Evolutionary conservation across 2,329 filamentous ascomycete genomes (phyloP), one percentile per base, ranked within the genome.

Genomic region (Phialophora tarda): DNA sequence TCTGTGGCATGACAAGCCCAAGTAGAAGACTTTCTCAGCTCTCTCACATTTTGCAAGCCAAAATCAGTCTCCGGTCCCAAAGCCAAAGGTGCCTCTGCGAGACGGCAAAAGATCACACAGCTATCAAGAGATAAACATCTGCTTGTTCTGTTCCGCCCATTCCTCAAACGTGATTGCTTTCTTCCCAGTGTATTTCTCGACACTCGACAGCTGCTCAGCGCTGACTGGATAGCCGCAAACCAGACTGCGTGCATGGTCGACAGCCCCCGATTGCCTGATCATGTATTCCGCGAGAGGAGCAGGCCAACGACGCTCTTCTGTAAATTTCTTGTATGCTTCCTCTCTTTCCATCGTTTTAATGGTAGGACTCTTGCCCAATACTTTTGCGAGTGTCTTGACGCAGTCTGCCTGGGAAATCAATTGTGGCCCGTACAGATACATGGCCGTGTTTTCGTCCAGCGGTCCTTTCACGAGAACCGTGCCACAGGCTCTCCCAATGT

Each of bases 401-500:
- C 65, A 71, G 2, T 81, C 76, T 7, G 69, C 54, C 21, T 73
- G 68, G 0, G 77, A 73, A 23, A 79, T 41, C 11, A 77, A 44
- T 53, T 80, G 59, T 0, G 79, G 78, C 1, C 80, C 81, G 58
- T 74, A 76, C 11, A 83, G 64, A 58, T 74, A 74, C 17, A 82
- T 59, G 57, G 63, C 75, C 12, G 69, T 67, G 21, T 74, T 73
- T 50, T 26, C 44, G 24, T 59, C 24, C 4, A 62, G 66, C 8
- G 73, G 71, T 1, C 77, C 76, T 21, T 76, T 71, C 1, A 73
- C 78, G 2, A 84, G 74, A 8, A 83, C 71, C 0, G 68, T 74
- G 2, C 80, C 82, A 32, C 71, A 71, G 2, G 82, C 82, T 21
- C 73, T 69, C 11, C 83, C 83, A 51, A 85, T 83, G 68, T 84